Percentiles rank a stretch among this genome's conserved stretches.
Conservation (phyloP, 768 basidiomycete genomes). For the Rhizopogon vulgaris region DNA sequence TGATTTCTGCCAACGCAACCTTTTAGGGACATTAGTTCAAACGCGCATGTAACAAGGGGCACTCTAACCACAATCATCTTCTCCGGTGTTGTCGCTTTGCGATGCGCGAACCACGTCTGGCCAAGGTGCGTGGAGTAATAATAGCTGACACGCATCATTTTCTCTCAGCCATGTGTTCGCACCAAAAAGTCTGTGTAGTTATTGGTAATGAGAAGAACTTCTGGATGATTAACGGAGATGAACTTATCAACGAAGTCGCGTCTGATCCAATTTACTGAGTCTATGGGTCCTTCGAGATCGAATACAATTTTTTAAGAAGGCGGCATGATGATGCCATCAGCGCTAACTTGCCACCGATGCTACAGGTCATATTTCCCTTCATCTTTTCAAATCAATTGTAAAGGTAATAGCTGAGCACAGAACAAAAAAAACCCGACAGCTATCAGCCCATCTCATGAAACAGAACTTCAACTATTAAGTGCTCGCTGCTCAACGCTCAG, state of each 20-base stretch:
- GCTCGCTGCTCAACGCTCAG: neutral
- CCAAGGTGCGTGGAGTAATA: neutral
- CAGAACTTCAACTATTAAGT: no score
- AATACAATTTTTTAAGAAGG: no score
- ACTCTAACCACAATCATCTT: neutral
- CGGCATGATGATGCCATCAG: no score
- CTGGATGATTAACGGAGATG: neutral
- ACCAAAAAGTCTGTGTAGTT: neutral
- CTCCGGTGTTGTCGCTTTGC: neutral
- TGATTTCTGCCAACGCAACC: neutral
- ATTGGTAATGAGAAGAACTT: neutral
- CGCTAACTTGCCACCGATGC: neutral
- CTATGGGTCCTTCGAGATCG: no score
- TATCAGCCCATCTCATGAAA: neutral
- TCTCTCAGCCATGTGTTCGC: neutral
- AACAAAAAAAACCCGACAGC: neutral
- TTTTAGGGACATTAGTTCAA: no score
- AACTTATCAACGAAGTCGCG: neutral
- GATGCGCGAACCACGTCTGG: neutral
- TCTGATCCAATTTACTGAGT: neutral
- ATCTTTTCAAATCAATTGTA: neutral
- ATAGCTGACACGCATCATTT: neutral
- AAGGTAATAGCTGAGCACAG: neutral
- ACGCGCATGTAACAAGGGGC: neutral
- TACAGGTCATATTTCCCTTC: no score